phyloP scores from a whole-genome alignment of 1,284 basidiomycete genomes.

The Anthracocystis walkeri region DNA sequence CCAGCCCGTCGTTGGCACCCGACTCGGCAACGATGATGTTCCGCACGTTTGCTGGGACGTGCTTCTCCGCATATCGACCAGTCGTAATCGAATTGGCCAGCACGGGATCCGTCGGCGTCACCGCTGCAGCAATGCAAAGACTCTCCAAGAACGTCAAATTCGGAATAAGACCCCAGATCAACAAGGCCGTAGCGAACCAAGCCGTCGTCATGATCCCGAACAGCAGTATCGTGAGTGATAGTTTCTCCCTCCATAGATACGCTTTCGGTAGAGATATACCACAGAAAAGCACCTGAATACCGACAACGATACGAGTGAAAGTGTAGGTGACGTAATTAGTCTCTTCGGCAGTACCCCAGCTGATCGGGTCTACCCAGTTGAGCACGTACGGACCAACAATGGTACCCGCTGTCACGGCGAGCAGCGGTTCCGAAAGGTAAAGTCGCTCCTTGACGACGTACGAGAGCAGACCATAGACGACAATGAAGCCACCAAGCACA shows the following conservation, averaged over 20 bases:
- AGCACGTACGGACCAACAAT: slow-evolving; percentile 65
- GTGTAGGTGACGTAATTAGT: slow-evolving; percentile 70
- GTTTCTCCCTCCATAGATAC: slow-evolving; percentile 63
- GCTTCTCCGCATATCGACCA: slow-evolving; percentile 70
- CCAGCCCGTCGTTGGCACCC: slow-evolving; percentile 71
- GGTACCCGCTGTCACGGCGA: slow-evolving; percentile 65
- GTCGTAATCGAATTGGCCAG: slow-evolving; percentile 69
- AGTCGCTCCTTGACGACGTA: slow-evolving; percentile 65
- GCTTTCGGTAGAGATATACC: slow-evolving; percentile 70
- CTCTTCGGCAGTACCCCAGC: slow-evolving; percentile 55
- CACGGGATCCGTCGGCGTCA: slow-evolving; percentile 71
- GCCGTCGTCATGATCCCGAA: slow-evolving; percentile 70
- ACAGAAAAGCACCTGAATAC: slow-evolving; percentile 70
- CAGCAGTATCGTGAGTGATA: slow-evolving; percentile 68
- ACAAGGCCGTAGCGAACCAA: slow-evolving; percentile 70
- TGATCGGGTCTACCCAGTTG: slow-evolving; percentile 64
- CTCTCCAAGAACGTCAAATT: slow-evolving; percentile 69
- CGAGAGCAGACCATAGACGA: slow-evolving; percentile 67
- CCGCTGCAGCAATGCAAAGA: slow-evolving; percentile 69
- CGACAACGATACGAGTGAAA: slow-evolving; percentile 68
- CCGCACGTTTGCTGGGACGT: slow-evolving; percentile 69
- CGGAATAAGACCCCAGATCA: slow-evolving; percentile 69
- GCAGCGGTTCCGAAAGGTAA: slow-evolving; percentile 66
- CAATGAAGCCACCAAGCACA: slow-evolving; percentile 66
- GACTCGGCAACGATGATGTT: slow-evolving; percentile 70